Evolutionary conservation across 805 yeast genomes (phyloP), one percentile per base, ranked within the genome.

Genomic region (Danielia oregonensis): DNA sequence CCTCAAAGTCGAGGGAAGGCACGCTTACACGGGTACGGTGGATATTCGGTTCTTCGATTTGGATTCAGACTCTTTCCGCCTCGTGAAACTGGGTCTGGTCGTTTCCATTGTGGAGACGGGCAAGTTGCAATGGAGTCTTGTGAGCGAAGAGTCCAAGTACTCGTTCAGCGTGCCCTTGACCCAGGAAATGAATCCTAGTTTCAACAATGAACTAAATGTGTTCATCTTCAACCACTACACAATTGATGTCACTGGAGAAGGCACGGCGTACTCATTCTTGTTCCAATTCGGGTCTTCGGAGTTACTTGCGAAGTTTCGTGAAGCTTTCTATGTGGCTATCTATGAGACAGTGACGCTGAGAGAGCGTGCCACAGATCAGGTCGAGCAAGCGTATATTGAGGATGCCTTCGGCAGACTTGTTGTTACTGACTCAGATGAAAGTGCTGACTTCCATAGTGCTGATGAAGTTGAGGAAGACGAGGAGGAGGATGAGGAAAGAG

Each of bases 331-430:
- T 49, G 64, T 61, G 26, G 65, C 79, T 2, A 56, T 77, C 31
- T 85, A 86, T 81, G 86, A 86, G 58, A 49, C 69, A 6, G 55
- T 68, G 26, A 80, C 82, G 46, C n/a, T n/a, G n/a, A n/a, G n/a
- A n/a, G n/a, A n/a, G n/a, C n/a, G n/a, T n/a, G 65, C 4, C 54
- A 62, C 33, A 7, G 28, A 15, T 5, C 61, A 55, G 2, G 49
- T 44, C 3, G 86, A 82, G 17, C 63, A 70, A 47, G 74, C 75
- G 5, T 86, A 78, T 49, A 58, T 86, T 12, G 40, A 68, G 6
- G 78, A 74, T 14, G 76, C 85, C 0, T 68, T 82, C 42, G 42
- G 50, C 3, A 33, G 66, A 54, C 23, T 65, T 25, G 15, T 54
- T 63, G 49, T 62, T 52, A 13, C 54, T 29, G 45, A 39, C 68